Evolutionary conservation across 345 rosid species (phyloP).

Genomic region (Eucalyptus victrix): DNA sequence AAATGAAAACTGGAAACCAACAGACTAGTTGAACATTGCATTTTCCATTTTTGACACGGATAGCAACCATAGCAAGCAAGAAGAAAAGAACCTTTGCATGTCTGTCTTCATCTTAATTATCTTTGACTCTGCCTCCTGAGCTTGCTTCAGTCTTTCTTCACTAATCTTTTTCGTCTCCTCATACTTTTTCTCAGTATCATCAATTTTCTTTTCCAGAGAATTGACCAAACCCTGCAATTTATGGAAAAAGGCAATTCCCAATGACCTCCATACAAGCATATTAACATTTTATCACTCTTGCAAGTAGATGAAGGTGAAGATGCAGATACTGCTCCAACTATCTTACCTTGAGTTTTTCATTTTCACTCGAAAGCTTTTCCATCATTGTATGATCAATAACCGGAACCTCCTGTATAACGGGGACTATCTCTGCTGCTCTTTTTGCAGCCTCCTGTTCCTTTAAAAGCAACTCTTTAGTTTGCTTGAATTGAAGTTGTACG

Average conservation of each 20-base stretch:
- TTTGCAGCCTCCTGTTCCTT: conserved; percentile 75
- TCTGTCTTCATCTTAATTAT: conserved; percentile 71
- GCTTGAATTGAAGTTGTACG: conserved; percentile 71
- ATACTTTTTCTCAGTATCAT: conserved; percentile 79
- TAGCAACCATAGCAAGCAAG: not conserved
- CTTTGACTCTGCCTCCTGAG: conserved; percentile 86
- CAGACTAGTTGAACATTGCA: not conserved
- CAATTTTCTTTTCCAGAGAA: conserved; percentile 78
- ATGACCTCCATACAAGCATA: not conserved
- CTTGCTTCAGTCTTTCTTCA: conserved; percentile 92
- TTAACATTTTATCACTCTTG: not conserved
- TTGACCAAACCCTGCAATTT: conserved; percentile 58
- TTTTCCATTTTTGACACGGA: not conserved
- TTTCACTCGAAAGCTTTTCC: conserved; percentile 76
- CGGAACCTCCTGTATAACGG: conserved; percentile 82
- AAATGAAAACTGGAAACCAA: not conserved
- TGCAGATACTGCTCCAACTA: not conserved
- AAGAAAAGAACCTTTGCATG: conserved; percentile 56
- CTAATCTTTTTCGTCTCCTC: conserved; percentile 70
- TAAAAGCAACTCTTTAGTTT: conserved; percentile 65
- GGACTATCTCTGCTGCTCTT: conserved; percentile 48
- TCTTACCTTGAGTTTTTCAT: conserved; percentile 83
- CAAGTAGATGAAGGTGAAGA: not conserved
- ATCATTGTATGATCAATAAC: conserved; percentile 62
- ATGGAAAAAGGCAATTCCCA: not conserved